These are phyloP conservation scores for Hygrophorus pudorinus DNA, from an alignment of 768 basidiomycete species.

Conservation along the genomic window DNA sequence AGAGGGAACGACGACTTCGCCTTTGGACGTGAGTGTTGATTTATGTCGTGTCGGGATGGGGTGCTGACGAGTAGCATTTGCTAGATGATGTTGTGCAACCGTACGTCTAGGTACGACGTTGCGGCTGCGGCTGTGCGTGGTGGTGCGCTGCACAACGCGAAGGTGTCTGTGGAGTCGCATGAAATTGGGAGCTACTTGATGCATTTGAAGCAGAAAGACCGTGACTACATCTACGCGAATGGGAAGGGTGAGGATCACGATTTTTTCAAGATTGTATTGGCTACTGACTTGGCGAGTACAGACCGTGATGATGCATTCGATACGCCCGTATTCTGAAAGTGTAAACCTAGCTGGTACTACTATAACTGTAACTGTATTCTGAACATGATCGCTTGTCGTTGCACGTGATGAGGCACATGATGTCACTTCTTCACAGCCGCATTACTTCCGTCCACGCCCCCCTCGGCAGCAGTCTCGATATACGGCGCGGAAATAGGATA, in stretches of 20 bases:
- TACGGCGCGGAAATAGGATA: constrained; percentile 43
- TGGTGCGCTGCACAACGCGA: constrained; percentile 40
- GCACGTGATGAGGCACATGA: too few species aligned
- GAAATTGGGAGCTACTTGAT: constrained; percentile 43
- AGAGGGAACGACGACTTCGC: constrained; percentile 74
- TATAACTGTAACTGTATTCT: too few species aligned
- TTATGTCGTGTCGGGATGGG: not conserved
- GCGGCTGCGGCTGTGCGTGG: constrained; percentile 52
- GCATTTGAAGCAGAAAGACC: constrained; percentile 53
- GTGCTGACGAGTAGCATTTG: not conserved
- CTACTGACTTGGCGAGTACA: constrained; percentile 9
- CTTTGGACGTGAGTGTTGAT: constrained; percentile 50
- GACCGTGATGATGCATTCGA: constrained; percentile 38
- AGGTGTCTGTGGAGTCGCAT: constrained; percentile 50
- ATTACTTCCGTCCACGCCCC: too few species aligned
- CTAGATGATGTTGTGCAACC: constrained; percentile 69
- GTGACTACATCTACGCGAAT: constrained; percentile 47
- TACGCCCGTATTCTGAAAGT: constrained; percentile 32
- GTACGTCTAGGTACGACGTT: constrained; percentile 57
- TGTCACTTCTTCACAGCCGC: too few species aligned
- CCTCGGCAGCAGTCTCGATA: too few species aligned
- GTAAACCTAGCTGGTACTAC: too few species aligned
- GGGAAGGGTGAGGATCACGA: constrained; percentile 36
- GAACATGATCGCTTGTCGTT: too few species aligned
- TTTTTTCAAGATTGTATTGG: not conserved